Base-by-base conservation (phyloP, 805 yeast species). In the Candida silvicultrix region DNA sequence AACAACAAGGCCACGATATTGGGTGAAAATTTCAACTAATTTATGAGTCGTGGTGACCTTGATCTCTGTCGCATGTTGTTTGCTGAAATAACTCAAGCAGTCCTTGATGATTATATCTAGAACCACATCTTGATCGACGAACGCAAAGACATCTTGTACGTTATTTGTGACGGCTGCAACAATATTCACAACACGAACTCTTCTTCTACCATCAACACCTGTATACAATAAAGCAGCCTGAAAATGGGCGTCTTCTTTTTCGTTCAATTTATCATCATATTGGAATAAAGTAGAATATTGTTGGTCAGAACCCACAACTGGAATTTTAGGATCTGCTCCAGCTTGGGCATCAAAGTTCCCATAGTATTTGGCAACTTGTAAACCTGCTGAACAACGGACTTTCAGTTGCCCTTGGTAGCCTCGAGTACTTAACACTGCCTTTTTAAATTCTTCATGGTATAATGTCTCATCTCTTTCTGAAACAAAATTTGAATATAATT, bases 221-320 rank as follows among this genome's bases (percentile, higher is more conserved):
- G 97, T 90, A 62, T 89, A 92, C 45, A 94, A 68, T 23, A 94
- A 54, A 0, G 98, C 97, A 2, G 87, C 85, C 66, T 94, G 99
- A 70, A 92, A 88, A 62, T 89, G 94, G 20, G 88, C 85, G 62
- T 89, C 97, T 35, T 75, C 72, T 49, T 79, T 79, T 2, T 85
- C 71, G 47, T 81, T 78, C 31, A 89, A 69, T 49, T 79, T 80
- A 3, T 89, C 89, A 58, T 89, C 97, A 58, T 87, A 85, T 41
- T 74, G 74, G 56, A 92, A 79, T 44, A 88, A 73, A 2, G 87
- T 83, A 10, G 87, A 83, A 41, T 88, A 63, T 5, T 83, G 73
- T 40, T 85, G 83, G 52, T 86, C 81, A 16, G 75, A 71, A 38
- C 73, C 73, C 25, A 89, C 64, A 6, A 78, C 68, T 0, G 95